Conservation (phyloP, 2,329 filamentous ascomycete genomes). For the Pestalotiopsis sp. region DNA sequence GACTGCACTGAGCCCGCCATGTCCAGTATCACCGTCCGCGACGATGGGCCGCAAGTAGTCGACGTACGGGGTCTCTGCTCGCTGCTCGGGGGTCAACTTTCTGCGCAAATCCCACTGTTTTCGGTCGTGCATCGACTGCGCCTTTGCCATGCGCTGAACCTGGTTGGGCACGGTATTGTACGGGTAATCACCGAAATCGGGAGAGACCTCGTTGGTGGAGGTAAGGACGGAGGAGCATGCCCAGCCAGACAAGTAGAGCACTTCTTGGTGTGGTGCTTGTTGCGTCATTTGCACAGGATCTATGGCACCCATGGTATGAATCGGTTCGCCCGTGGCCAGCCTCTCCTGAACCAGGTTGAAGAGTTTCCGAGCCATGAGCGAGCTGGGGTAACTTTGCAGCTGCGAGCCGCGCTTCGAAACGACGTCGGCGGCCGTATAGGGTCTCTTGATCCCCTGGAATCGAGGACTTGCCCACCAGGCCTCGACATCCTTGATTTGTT, state of each 20-base stretch:
- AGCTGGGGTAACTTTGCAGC: conserved; percentile 87
- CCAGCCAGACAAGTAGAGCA: conserved; percentile 96
- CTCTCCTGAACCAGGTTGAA: conserved; percentile 86
- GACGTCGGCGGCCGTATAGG: conserved; percentile 88
- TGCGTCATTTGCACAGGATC: conserved; percentile 99
- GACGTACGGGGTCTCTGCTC: conserved; percentile 76
- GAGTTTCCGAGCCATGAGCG: conserved; percentile 91
- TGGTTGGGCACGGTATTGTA: conserved; percentile 99
- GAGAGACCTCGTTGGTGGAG: conserved; percentile 93
- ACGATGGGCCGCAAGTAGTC: conserved; percentile 96
- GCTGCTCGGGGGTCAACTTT: conserved; percentile 74
- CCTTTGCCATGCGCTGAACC: conserved; percentile 93
- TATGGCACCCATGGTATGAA: conserved; percentile 97
- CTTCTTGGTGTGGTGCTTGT: conserved; percentile 93
- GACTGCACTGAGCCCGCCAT: conserved; percentile 89
- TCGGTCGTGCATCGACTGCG: conserved; percentile 94
- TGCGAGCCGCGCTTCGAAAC: conserved; percentile 91
- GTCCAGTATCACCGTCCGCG: conserved; percentile 94
- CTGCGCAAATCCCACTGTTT: conserved; percentile 89
- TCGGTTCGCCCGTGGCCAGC: conserved; percentile 77
- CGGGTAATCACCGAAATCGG: conserved; percentile 97
- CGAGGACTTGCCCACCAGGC: conserved; percentile 88
- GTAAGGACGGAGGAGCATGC: conserved; percentile 94
- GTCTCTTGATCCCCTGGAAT: conserved; percentile 86
- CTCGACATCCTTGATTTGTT: conserved; percentile 82